Percentiles rank a stretch among this genome's conserved stretches.
Evolutionary conservation across 1,284 basidiomycete species (phyloP).

Genomic region (Ceratobasidium papillatum): DNA sequence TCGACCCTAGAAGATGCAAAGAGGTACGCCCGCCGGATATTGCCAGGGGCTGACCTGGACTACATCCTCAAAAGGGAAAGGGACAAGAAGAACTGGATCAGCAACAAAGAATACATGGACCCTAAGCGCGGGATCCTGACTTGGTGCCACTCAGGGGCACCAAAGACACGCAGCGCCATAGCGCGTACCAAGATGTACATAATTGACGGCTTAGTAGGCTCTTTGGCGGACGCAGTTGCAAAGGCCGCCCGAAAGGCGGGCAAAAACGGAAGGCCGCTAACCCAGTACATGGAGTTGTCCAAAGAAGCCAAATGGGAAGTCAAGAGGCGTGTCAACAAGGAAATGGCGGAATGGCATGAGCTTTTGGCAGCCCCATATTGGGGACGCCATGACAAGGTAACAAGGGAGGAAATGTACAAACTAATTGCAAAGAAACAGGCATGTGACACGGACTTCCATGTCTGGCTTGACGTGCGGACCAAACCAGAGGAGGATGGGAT

Average conservation of each 20-base stretch:
- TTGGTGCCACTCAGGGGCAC: not conserved
- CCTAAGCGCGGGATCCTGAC: not conserved
- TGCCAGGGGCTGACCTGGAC: not conserved
- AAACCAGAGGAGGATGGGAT: not conserved
- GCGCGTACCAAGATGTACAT: not conserved
- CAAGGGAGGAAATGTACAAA: not conserved
- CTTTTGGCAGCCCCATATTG: too few relatives aligned
- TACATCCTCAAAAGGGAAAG: not conserved
- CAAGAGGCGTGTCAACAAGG: too few relatives aligned
- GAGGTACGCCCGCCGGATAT: not conserved
- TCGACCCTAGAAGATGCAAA: not conserved
- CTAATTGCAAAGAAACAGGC: not conserved
- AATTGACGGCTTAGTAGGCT: not conserved
- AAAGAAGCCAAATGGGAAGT: not conserved
- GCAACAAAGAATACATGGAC: not conserved
- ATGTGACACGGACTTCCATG: not conserved
- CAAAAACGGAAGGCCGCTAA: not conserved
- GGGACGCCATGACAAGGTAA: not conserved
- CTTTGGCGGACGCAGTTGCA: not conserved
- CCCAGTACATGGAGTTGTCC: not conserved
- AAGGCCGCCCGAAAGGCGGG: not conserved
- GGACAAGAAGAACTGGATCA: not conserved
- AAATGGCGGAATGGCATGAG: too few relatives aligned
- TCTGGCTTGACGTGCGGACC: not conserved
- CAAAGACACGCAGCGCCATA: not conserved